phyloP scores from a whole-genome alignment of 306 rosid genomes.

The Betula pendula region DNA sequence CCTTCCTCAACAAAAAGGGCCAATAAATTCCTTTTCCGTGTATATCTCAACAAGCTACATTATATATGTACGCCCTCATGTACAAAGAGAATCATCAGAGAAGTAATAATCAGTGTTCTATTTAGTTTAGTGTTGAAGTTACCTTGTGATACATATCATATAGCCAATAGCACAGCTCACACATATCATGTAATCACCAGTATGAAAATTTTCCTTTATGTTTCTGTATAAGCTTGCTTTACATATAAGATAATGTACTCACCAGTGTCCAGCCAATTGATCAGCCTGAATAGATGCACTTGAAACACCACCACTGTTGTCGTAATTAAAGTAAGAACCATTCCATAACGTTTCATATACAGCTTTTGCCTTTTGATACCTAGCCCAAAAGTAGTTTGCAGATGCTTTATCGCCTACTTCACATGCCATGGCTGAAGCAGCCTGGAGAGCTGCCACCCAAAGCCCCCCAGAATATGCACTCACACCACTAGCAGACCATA shows the following conservation, averaged over 20 bases:
- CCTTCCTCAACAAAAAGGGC: too few species aligned
- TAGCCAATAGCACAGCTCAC: background rate
- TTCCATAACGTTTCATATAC: slow-evolving; percentile 86
- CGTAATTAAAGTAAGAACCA: slow-evolving; percentile 92
- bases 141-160: background rate
- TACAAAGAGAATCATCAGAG: too few species aligned
- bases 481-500: slow-evolving; percentile 91
- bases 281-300: slow-evolving; percentile 94
- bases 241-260: slow-evolving; percentile 25
- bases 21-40: too few species aligned
- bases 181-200: background rate
- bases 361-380: slow-evolving; percentile 75
- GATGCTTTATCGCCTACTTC: slow-evolving; percentile 79
- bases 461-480: slow-evolving; percentile 96
- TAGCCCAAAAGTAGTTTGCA: slow-evolving; percentile 69
- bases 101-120: too few species aligned
- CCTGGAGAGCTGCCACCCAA: slow-evolving; percentile 97
- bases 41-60: too few species aligned
- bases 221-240: background rate
- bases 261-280: slow-evolving; percentile 98
- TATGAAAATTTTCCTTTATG: background rate
- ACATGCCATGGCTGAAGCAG: slow-evolving; percentile 82
- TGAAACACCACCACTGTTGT: slow-evolving; percentile 61
- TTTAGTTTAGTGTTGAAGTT: too few species aligned
- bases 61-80: too few species aligned